phyloP scores from a whole-genome alignment of 2,329 filamentous ascomycete species.

The Botryotinia narcissicola region DNA sequence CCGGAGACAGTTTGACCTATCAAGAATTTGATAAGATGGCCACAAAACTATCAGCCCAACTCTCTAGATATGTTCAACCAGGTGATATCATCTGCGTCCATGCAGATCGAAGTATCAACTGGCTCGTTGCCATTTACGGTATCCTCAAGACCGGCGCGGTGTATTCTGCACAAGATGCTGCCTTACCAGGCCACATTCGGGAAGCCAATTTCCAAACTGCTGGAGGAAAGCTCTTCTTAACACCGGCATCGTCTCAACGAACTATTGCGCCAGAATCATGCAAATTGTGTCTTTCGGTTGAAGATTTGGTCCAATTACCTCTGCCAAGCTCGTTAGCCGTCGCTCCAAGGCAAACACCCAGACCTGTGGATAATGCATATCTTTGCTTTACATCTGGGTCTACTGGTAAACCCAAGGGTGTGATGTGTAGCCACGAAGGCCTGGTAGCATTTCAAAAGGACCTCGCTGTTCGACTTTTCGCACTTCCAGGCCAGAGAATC shows the following conservation, averaged over 20 bases:
- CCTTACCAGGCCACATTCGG: slow-evolving; percentile 29
- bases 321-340: background rate
- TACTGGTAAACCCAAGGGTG: slow-evolving; percentile 45
- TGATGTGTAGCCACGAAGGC: slow-evolving; percentile 40
- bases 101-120: slow-evolving; percentile 48
- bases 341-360: background rate
- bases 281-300: slow-evolving; percentile 14
- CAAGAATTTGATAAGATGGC: background rate
- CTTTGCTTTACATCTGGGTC: slow-evolving; percentile 47
- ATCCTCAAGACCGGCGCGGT: slow-evolving; percentile 38
- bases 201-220: slow-evolving; percentile 31
- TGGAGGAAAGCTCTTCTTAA: slow-evolving; percentile 35
- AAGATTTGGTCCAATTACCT: slow-evolving; percentile 17
- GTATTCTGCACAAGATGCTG: slow-evolving; percentile 38
- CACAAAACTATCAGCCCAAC: slow-evolving; percentile 4
- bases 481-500: slow-evolving; percentile 39
- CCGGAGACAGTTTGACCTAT: background rate
- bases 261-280: slow-evolving; percentile 20
- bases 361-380: slow-evolving; percentile 37
- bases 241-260: slow-evolving; percentile 17
- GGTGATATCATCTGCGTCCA: slow-evolving; percentile 44
- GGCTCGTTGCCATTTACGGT: slow-evolving; percentile 41
- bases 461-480: slow-evolving; percentile 38
- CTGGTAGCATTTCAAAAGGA: slow-evolving; percentile 41
- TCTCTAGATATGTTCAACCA: slow-evolving; percentile 32